Evolutionary conservation across 495 filamentous ascomycete species (phyloP).

Genomic region (Podospora tetraspora): DNA sequence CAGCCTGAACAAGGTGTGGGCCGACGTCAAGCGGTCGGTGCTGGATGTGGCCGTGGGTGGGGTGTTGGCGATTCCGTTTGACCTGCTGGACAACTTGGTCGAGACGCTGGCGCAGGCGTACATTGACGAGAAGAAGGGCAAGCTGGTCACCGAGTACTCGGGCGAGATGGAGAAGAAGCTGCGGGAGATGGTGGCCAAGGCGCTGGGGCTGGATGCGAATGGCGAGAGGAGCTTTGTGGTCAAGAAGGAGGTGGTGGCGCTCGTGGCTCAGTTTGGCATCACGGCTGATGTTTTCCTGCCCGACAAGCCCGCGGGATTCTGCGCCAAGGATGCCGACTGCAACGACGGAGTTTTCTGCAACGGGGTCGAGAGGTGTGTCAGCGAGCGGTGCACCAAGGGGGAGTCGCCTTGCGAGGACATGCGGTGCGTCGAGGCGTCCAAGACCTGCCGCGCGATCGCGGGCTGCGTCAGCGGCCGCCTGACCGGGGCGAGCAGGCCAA

Average conservation of each 20-base stretch:
- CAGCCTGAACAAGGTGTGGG: constrained; percentile 13
- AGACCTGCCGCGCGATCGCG: constrained; percentile 1
- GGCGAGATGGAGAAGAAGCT: constrained; percentile 17
- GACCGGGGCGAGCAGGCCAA: not conserved
- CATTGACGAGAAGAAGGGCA: constrained; percentile 15
- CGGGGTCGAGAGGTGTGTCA: constrained; percentile 16
- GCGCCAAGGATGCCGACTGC: constrained; percentile 12
- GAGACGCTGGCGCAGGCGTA: constrained; percentile 12
- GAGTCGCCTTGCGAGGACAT: not conserved
- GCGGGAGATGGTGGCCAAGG: constrained; percentile 1
- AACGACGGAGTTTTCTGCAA: constrained; percentile 13
- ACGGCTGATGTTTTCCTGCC: constrained; percentile 12
- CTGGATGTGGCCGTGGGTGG: constrained; percentile 13
- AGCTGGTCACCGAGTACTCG: constrained; percentile 3
- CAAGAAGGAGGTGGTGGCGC: constrained; percentile 14
- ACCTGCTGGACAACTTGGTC: constrained; percentile 15
- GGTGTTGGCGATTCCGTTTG: constrained; percentile 13
- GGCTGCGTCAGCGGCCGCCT: not conserved
- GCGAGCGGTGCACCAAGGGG: constrained; percentile 11
- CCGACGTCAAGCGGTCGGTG: constrained; percentile 10
- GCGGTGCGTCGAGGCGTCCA: constrained; percentile 8
- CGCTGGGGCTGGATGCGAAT: constrained; percentile 14
- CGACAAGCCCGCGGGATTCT: constrained; percentile 16
- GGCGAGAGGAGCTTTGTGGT: constrained; percentile 16
- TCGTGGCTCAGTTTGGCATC: constrained; percentile 9